Evolutionary conservation across 768 basidiomycete species (phyloP).

Genomic region (Dentipellis sp.): DNA sequence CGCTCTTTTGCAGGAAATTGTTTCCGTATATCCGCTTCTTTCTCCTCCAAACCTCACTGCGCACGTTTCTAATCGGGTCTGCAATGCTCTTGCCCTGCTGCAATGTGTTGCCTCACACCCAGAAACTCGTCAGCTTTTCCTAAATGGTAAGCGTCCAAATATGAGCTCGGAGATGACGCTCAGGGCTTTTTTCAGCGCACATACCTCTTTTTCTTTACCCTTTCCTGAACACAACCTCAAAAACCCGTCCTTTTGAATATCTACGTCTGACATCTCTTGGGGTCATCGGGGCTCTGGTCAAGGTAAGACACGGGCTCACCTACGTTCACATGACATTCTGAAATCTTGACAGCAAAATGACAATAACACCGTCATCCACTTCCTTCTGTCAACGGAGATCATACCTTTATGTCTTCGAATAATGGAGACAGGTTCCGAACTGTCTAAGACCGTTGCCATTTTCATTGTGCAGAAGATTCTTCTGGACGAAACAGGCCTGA

Average conservation of each 20-base stretch:
- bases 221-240: slow-evolving; percentile 97
- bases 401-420: slow-evolving; percentile 98
- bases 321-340: slow-evolving; percentile 1
- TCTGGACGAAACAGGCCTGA: slow-evolving; percentile 93
- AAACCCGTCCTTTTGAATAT: slow-evolving; percentile 99
- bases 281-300: slow-evolving; percentile 97
- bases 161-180: background rate
- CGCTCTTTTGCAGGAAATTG: slow-evolving; percentile 92
- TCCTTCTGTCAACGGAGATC: slow-evolving; percentile 97
- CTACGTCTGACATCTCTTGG: slow-evolving; percentile 98
- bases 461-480: slow-evolving; percentile 99
- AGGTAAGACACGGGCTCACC: slow-evolving; percentile 36
- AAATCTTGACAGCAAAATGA: slow-evolving; percentile 78
- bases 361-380: slow-evolving; percentile 98
- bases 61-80: slow-evolving; percentile 96
- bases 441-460: slow-evolving; percentile 98
- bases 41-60: slow-evolving; percentile 95
- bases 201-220: slow-evolving; percentile 94
- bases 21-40: slow-evolving; percentile 93
- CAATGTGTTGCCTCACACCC: slow-evolving; percentile 98
- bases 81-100: slow-evolving; percentile 93
- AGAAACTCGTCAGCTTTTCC: slow-evolving; percentile 90
- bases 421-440: slow-evolving; percentile 99
- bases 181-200: slow-evolving; percentile 51
- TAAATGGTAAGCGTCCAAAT: slow-evolving; percentile 59